Percentiles rank a stretch among this genome's conserved stretches.
Conservation (phyloP, 2,329 filamentous ascomycete species). For the Cercospora canescens region DNA sequence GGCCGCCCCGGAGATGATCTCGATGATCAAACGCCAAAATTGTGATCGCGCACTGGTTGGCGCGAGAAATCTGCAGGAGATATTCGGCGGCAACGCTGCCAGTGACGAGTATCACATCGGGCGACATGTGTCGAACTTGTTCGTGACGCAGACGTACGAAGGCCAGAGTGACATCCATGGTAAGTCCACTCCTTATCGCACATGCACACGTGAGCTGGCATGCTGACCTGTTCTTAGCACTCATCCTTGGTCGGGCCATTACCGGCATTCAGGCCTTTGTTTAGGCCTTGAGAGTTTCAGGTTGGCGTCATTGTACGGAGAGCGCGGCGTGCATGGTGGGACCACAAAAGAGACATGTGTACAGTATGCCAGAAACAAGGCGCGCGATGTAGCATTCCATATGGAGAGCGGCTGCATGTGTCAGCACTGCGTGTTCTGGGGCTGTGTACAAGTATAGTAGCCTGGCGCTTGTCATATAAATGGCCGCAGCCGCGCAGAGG, state of each 20-base stretch:
- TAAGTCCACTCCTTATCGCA: conserved; percentile 50
- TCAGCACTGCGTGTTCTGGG: background rate
- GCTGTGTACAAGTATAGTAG: background rate
- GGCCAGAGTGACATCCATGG: conserved; percentile 97
- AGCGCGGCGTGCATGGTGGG: background rate
- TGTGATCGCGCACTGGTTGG: conserved; percentile 86
- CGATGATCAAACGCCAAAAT: conserved; percentile 95
- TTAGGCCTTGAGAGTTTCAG: conserved; percentile 23
- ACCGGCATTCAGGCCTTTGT: conserved; percentile 74
- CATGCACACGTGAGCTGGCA: conserved; percentile 1
- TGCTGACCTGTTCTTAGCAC: conserved; percentile 36
- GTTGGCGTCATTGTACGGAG: conserved; percentile 1
- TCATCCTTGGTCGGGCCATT: conserved; percentile 54
- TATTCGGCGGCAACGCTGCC: conserved; percentile 97
- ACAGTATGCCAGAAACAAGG: background rate
- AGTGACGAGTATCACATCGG: conserved; percentile 97
- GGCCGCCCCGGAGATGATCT: conserved; percentile 91
- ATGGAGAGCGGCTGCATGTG: background rate
- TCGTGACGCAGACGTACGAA: conserved; percentile 97
- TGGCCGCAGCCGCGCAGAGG: background rate
- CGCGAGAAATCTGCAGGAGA: conserved; percentile 81
- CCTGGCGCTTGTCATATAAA: background rate
- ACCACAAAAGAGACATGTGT: background rate
- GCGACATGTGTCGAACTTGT: conserved; percentile 91
- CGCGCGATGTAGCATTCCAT: background rate